Conservation (phyloP, 805 yeast species). For the Sugiyamaella qingdaonensis region DNA sequence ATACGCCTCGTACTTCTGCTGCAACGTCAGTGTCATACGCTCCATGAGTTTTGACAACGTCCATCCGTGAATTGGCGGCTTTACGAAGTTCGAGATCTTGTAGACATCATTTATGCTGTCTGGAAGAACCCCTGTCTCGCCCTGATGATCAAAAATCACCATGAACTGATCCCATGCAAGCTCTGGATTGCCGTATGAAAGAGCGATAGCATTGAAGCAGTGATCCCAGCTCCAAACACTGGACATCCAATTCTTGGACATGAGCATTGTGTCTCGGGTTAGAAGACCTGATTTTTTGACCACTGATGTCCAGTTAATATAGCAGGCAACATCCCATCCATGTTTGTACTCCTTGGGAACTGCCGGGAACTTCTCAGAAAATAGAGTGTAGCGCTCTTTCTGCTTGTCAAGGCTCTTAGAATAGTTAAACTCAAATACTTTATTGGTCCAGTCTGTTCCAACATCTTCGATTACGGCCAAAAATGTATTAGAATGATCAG, state of each 20-base stretch:
- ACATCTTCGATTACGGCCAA: slow-evolving; percentile 5
- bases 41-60: slow-evolving; percentile 5
- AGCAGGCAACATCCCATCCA: slow-evolving; percentile 2
- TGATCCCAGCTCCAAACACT: slow-evolving; percentile 7
- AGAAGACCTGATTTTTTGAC: slow-evolving; percentile 1
- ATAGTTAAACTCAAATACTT: not conserved
- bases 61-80: slow-evolving; percentile 8
- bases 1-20: slow-evolving; percentile 2
- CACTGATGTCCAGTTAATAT: slow-evolving; percentile 1
- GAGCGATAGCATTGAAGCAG: slow-evolving; percentile 6
- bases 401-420: not conserved
- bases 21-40: not conserved
- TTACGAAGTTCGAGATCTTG: slow-evolving; percentile 1
- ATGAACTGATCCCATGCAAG: slow-evolving; percentile 8
- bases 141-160: slow-evolving; percentile 5
- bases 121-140: slow-evolving; percentile 6
- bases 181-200: slow-evolving; percentile 6
- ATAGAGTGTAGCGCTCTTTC: not conserved
- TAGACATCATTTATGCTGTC: slow-evolving; percentile 3
- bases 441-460: slow-evolving; percentile 2
- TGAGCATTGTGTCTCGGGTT: slow-evolving; percentile 1
- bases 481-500: not conserved
- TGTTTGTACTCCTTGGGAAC: not conserved
- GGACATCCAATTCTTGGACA: slow-evolving; percentile 7
- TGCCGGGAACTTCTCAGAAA: slow-evolving; percentile 1